Base-by-base conservation (phyloP, 1,284 basidiomycete species). In the Fomitopsis schrenkii region DNA sequence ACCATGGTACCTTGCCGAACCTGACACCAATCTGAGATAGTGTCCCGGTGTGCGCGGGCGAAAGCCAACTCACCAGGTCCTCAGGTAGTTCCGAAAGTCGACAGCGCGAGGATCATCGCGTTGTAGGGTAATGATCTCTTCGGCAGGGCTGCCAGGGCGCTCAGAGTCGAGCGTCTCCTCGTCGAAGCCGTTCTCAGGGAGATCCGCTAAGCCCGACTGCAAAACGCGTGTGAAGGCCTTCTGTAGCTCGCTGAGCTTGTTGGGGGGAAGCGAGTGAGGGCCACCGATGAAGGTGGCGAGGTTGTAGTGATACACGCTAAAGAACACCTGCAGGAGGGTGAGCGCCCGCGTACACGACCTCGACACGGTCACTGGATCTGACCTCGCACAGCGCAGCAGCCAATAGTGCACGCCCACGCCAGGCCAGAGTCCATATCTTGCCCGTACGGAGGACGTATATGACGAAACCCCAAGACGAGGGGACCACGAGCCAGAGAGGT, bases 1-100 rank as follows among this genome's bases (percentile, higher is more conserved):
- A 88, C 91, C 91, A 95, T 2, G 87, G 83, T 10, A 80, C 83
- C 67, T 87, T 85, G 65, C 83, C 76, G 74, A 95, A 93, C 93
- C 92, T 79, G 63, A 10, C 48, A n/a, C 14, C 38, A 2, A 80
- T 35, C 74, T 64, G 57, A 62, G 52, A 36, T 45, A 19, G 44
- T 35, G 28, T 40, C 9, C 22, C 22, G 14, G 33, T 14, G 33
- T 9, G 8, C 19, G 5, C 36, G 30, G 22, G 42, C 57, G 10
- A 28, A 30, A 33, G 57, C 6, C 17, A 12, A 63, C 71, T 52
- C 67, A 85, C 80, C 86, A 87, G 61, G 84, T 87, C 66, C 88
- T 79, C 54, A 93, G 76, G 64, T 79, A 79, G 66, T 90, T 83
- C 30, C 91, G 83, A 72, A 93, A 94, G 67, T 93, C 91, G 45